Conservation (phyloP, 805 yeast species). For the Lipomyces lipofer region DNA sequence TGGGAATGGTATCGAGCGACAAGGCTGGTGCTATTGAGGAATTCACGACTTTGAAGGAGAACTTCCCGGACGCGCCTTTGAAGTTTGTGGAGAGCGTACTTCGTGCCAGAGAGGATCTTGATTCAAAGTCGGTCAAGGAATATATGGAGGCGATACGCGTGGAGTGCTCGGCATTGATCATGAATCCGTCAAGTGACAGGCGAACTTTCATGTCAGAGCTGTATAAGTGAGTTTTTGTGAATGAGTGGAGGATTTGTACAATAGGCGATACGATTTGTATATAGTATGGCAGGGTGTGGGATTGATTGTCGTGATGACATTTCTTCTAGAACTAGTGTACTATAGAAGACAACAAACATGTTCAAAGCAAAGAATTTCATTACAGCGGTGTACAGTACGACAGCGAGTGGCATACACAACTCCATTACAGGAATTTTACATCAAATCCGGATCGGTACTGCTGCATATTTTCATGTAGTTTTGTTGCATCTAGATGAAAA, state of each 20-base stretch:
- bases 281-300: too few species aligned
- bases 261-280: background rate
- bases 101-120: slow-evolving; percentile 44
- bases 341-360: too few species aligned
- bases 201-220: slow-evolving; percentile 18
- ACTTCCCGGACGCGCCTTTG: slow-evolving; percentile 76
- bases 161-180: slow-evolving; percentile 10
- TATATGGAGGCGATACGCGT: slow-evolving; percentile 36
- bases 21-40: slow-evolving; percentile 45
- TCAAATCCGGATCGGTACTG: background rate
- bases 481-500: slow-evolving; percentile 13
- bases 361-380: too few species aligned
- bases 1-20: slow-evolving; percentile 53
- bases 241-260: background rate
- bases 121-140: slow-evolving; percentile 36
- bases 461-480: slow-evolving; percentile 12
- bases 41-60: slow-evolving; percentile 58
- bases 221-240: slow-evolving; percentile 1
- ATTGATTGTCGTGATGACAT: too few species aligned
- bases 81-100: slow-evolving; percentile 68
- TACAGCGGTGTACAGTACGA: too few species aligned
- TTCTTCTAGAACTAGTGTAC: too few species aligned
- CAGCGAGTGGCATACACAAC: too few species aligned
- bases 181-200: slow-evolving; percentile 4
- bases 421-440: background rate